These are phyloP conservation scores for Strobilomyces confusus DNA, from an alignment of 768 basidiomycete genomes.

Conservation along the genomic window DNA sequence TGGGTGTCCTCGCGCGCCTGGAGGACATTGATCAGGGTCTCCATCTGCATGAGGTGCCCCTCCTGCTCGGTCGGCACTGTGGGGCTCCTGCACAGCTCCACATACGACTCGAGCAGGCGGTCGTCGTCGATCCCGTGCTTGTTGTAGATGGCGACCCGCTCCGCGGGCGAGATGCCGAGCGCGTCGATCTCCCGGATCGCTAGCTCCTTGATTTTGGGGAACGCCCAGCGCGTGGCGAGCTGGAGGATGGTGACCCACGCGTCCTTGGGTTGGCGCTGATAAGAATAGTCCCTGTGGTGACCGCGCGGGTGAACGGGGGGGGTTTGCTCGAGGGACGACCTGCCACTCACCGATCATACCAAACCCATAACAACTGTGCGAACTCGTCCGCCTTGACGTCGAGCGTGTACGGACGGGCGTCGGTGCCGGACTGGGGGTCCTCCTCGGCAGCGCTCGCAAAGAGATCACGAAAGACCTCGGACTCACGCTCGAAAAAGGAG, in stretches of 20 bases:
- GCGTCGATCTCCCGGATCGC: conserved; percentile 55
- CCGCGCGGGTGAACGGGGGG: background rate
- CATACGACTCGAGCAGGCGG: conserved; percentile 50
- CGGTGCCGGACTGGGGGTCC: conserved; percentile 30
- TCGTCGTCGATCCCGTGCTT: conserved; percentile 45
- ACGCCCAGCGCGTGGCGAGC: conserved; percentile 54
- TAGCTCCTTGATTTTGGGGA: conserved; percentile 45
- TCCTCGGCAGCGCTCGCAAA: conserved; percentile 31
- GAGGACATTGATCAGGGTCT: conserved; percentile 50
- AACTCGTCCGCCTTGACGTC: conserved; percentile 43
- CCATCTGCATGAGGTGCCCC: conserved; percentile 49
- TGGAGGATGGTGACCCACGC: conserved; percentile 55
- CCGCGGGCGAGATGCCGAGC: conserved; percentile 42
- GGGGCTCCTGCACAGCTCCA: conserved; percentile 49
- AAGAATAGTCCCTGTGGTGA: conserved; percentile 44
- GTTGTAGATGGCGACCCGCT: conserved; percentile 57
- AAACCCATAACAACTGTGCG: conserved; percentile 50
- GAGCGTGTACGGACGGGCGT: conserved; percentile 42
- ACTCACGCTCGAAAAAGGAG: conserved; percentile 59
- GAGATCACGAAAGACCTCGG: conserved; percentile 37
- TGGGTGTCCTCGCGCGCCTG: conserved; percentile 48
- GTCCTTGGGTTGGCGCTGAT: conserved; percentile 45
- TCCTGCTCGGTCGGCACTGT: conserved; percentile 51
- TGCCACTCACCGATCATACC: conserved; percentile 48
- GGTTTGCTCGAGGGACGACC: background rate